phyloP scores from a whole-genome alignment of 169 alveolate genomes.

The Cryptosporidium sp. region DNA sequence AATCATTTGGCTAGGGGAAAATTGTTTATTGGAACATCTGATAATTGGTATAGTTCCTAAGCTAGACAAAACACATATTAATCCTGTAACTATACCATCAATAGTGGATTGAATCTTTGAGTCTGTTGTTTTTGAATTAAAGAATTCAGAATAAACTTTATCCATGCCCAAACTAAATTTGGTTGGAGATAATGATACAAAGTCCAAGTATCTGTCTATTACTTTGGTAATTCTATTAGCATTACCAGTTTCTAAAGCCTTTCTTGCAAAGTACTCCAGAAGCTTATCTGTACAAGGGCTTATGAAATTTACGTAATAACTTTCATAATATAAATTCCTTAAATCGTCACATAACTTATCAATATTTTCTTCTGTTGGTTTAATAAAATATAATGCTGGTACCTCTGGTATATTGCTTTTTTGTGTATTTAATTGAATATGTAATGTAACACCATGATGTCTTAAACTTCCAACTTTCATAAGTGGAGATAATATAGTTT shows the following conservation, averaged over 20 bases:
- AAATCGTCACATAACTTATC: conserved; percentile 77
- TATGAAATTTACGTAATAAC: conserved; percentile 84
- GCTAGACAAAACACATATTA: conserved; percentile 84
- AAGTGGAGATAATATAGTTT: conserved; percentile 84
- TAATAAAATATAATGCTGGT: conserved; percentile 87
- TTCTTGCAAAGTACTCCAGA: conserved; percentile 83
- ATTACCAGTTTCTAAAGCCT: conserved; percentile 84
- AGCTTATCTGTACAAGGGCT: conserved; percentile 83
- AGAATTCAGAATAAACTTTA: conserved; percentile 79
- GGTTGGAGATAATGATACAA: conserved; percentile 83
- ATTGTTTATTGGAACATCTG: conserved; percentile 80
- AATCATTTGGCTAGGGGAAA: conserved; percentile 83
- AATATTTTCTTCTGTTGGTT: conserved; percentile 85
- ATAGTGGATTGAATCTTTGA: conserved; percentile 77
- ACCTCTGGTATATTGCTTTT: conserved; percentile 88
- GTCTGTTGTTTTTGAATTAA: conserved; percentile 71
- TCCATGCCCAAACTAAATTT: conserved; percentile 87
- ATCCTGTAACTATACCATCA: conserved; percentile 82
- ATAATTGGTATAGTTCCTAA: conserved; percentile 85
- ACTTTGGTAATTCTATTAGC: conserved; percentile 83
- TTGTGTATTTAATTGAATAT: conserved; percentile 80
- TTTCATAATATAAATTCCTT: conserved; percentile 78
- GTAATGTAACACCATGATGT: conserved; percentile 88
- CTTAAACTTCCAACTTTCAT: conserved; percentile 86
- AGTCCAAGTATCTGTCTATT: conserved; percentile 88